Evolutionary conservation across 257 asterid genomes (phyloP), one percentile per base, ranked within the genome.

Genomic region (Nicotiana otophora): DNA sequence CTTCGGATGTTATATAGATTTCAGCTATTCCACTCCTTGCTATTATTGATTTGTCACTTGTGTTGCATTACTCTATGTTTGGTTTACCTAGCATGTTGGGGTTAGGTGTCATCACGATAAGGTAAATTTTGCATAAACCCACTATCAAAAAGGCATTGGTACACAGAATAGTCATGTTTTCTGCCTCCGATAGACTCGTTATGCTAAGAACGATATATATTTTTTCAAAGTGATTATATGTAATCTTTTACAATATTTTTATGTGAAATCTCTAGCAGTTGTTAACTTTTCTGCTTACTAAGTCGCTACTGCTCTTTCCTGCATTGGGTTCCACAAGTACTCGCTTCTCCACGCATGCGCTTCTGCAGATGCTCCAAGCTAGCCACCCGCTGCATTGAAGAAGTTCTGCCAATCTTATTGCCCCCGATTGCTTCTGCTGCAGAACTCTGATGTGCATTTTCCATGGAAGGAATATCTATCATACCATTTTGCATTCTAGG

Each of bases 281-380:
- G 31, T 63, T 64, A 12, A 74, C 80, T 26, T 7, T 48, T 74
- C 46, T 74, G 42, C 80, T 74, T 34, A 51, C 53, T 48, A 74
- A 51, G 80, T 46, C 80, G 30, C 62, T 64, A 81, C 51, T 81
- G 82, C 36, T 81, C 88, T 62, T 82, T 83, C 67, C 62, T 82
- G 81, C 87, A 87, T 81, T 86, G 82, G 61, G 80, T 86, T n/a
- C 86, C 91, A 55, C 83, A 76, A 46, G 91, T 86, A 65, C 81
- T 78, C 36, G 82, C 76, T 10, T 83, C 92, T 26, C 93, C 90
- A 2, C 93, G 92, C n/a, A 93, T 92, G 84, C 94, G 93, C 87
- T 92, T 91, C 90, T 92, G 97, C 84, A 92, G 89, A 86, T 93
- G 97, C 83, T 94, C 98, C 93, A 94, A 88, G 91, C 98, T 96